Percentiles rank a stretch among this genome's conserved stretches.
phyloP scores from a whole-genome alignment of 2,329 filamentous ascomycete species.

The Aspergillus cejpii region DNA sequence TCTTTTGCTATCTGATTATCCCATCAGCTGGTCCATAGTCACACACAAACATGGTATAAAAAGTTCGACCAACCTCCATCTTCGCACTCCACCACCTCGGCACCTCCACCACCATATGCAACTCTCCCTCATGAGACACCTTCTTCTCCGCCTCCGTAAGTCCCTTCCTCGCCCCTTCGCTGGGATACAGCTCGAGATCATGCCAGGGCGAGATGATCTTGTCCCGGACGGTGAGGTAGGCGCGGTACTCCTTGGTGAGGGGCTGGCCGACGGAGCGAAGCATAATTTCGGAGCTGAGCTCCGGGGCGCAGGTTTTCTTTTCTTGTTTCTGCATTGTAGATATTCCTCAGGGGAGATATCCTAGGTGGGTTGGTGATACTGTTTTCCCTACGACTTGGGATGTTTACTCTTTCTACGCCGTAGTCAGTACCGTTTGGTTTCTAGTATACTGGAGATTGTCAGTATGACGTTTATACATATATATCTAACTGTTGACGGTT shows the following conservation, averaged over 20 bases:
- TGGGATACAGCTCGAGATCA: slow-evolving; percentile 85
- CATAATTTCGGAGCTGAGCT: slow-evolving; percentile 4
- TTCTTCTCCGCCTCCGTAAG: no score
- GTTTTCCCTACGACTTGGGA: no score
- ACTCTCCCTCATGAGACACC: slow-evolving; percentile 74
- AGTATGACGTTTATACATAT: background rate
- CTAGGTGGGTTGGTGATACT: no score
- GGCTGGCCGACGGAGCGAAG: slow-evolving; percentile 68
- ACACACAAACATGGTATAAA: background rate
- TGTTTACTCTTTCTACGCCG: no score
- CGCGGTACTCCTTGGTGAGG: slow-evolving; percentile 81
- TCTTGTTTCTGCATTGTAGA: no score
- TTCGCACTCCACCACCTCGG: slow-evolving; percentile 93
- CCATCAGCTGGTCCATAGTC: background rate
- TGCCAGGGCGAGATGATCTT: slow-evolving; percentile 79
- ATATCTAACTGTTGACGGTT: background rate
- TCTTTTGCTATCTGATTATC: slow-evolving; percentile 71
- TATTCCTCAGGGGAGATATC: no score
- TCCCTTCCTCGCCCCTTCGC: no score
- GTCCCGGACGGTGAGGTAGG: slow-evolving; percentile 88
- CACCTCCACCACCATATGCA: slow-evolving; percentile 94
- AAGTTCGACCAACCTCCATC: slow-evolving; percentile 63
- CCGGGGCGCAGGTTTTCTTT: slow-evolving; percentile 37
- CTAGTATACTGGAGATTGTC: no score
- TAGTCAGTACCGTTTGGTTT: no score